These are phyloP conservation scores for Sordariomycetes sp. DNA, from an alignment of 2,329 filamentous ascomycete genomes.

Conservation along the genomic window DNA sequence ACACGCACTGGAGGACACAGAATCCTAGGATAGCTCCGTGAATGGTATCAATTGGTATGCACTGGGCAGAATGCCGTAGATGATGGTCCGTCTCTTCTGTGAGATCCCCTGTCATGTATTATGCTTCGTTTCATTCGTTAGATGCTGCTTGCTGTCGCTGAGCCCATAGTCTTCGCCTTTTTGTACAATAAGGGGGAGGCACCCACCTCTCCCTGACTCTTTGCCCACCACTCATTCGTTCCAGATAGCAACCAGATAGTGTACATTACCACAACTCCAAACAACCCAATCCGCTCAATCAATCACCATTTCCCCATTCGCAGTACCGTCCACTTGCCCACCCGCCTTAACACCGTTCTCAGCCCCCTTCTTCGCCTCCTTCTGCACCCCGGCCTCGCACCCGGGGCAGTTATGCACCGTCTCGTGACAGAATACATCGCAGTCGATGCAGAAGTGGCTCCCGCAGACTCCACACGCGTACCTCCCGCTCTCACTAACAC, in stretches of 20 bases:
- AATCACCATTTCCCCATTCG: constrained; percentile 30
- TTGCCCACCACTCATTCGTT: neutral
- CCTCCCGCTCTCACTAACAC: constrained; percentile 71
- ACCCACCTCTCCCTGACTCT: neutral
- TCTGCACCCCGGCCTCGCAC: constrained; percentile 39
- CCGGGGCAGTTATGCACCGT: constrained; percentile 92
- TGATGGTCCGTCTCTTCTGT: neutral
- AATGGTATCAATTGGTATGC: neutral
- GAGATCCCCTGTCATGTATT: neutral
- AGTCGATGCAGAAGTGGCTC: constrained; percentile 95
- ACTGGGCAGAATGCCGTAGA: neutral
- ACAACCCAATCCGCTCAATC: constrained; percentile 11
- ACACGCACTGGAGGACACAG: neutral
- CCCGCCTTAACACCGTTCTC: constrained; percentile 15
- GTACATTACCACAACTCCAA: neutral
- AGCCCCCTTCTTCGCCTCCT: constrained; percentile 6
- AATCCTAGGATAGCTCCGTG: neutral
- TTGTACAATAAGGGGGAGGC: neutral
- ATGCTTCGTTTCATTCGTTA: neutral
- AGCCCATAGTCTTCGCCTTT: neutral
- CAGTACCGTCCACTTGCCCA: constrained; percentile 13
- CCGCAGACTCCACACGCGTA: constrained; percentile 83
- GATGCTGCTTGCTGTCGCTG: neutral
- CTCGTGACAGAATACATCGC: constrained; percentile 90
- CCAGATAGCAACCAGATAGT: neutral